Evolutionary conservation across 768 basidiomycete genomes (phyloP).

Genomic region (Boletus tylopilopsis): DNA sequence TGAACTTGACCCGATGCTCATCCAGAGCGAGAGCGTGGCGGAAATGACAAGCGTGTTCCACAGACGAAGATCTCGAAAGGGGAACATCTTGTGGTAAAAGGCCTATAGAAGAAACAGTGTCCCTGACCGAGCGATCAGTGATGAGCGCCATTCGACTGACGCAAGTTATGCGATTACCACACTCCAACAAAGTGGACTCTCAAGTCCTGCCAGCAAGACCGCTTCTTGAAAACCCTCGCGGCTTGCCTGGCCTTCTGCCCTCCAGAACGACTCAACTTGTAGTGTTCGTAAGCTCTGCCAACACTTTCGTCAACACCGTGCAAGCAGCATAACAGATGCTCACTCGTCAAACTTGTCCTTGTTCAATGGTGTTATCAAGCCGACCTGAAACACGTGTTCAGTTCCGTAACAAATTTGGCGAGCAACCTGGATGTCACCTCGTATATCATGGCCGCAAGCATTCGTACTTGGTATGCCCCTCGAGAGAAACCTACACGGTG

Average conservation of each 20-base stretch:
- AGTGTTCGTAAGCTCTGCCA: slow-evolving; percentile 5
- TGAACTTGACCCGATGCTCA: slow-evolving; percentile 13
- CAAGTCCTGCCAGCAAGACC: slow-evolving; percentile 20
- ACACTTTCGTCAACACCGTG: not conserved
- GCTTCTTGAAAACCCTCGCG: slow-evolving; percentile 37
- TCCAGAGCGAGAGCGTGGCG: slow-evolving; percentile 15
- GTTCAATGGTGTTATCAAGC: slow-evolving; percentile 6
- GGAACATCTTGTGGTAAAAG: slow-evolving; percentile 1
- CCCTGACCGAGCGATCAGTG: slow-evolving; percentile 1
- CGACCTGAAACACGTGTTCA: not conserved
- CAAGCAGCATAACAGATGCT: slow-evolving; percentile 2
- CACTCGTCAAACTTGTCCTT: slow-evolving; percentile 10
- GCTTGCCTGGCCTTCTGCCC: slow-evolving; percentile 5
- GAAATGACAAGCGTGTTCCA: slow-evolving; percentile 9
- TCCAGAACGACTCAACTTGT: not conserved
- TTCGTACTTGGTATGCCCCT: slow-evolving; percentile 40
- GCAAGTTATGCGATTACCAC: slow-evolving; percentile 21
- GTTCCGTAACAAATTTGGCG: no score
- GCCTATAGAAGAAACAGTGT: slow-evolving; percentile 12
- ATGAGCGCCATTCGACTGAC: not conserved
- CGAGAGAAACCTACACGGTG: slow-evolving; percentile 36
- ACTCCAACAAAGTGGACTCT: slow-evolving; percentile 33
- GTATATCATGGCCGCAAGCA: slow-evolving; percentile 36
- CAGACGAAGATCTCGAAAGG: slow-evolving; percentile 4
- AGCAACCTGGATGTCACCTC: slow-evolving; percentile 15